Base-by-base conservation (phyloP, 768 basidiomycete genomes). In the Calocera cornea region DNA sequence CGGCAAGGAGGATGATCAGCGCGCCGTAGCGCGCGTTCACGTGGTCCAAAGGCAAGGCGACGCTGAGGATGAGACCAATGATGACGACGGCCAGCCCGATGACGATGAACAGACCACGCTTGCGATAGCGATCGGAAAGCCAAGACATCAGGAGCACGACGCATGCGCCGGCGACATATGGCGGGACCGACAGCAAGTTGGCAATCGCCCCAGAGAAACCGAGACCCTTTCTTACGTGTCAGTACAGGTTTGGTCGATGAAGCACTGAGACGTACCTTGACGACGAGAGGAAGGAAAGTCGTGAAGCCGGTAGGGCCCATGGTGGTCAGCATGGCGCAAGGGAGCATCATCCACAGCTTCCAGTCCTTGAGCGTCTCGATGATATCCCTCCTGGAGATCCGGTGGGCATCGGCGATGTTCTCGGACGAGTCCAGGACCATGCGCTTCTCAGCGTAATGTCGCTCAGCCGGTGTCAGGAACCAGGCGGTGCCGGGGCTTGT, bases 141-240 rank as follows among this genome's bases (percentile, higher is more conserved):
- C 72, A 74, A 34, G 76, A 77, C 1, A 75, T 76, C n/a, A 68
- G 64, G 68, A 81, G 69, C 8, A 80, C 80, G 47, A 76, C 73
- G 71, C 76, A 69, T 72, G 79, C 79, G 16, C 75, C 77, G 34
- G 79, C 72, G n/a, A 77, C 77, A 71, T 79, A 80, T 16, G 80
- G 72, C 0, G 71, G 71, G 1, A 69, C 72, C 10, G 69, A 72
- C 17, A 73, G 69, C 17, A 69, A 38, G 44, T 71, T 67, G 11
- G 84, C 84, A n/a, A 71, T 71, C 29, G 75, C 78, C 5, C 84
- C 83, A 1, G 76, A 74, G 69, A 80, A 86, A 14, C 86, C 86
- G 7, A 90, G 79, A 2, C 83, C 83, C 33, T 47, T 17, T 24
- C 8, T 7, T 3, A 8, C 44, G 19, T 47, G 44, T 47, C 24